Percentiles rank a stretch among this genome's conserved stretches.
Evolutionary conservation across 305 asterid genomes (phyloP).

Genomic region (Rubia tinctorum): DNA sequence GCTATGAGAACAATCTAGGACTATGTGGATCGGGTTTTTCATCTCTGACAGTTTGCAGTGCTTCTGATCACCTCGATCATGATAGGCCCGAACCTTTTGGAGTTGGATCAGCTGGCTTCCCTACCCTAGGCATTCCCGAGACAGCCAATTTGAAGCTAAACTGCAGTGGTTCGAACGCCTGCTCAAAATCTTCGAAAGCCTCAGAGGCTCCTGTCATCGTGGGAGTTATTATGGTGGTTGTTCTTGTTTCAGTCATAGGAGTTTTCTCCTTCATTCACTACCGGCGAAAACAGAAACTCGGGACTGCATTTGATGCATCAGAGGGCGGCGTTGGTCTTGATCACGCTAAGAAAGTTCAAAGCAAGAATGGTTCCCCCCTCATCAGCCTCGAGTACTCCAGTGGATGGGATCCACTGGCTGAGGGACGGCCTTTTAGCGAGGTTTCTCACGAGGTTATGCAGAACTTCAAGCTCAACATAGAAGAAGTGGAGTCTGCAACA

Average conservation of each 20-base stretch:
- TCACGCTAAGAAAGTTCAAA: slow-evolving; percentile 36
- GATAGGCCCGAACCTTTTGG: slow-evolving; percentile 43
- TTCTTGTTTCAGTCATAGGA: slow-evolving; percentile 43
- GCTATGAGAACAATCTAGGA: slow-evolving; percentile 64
- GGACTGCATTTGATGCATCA: slow-evolving; percentile 27
- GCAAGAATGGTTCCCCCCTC: slow-evolving; percentile 82
- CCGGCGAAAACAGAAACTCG: slow-evolving; percentile 56
- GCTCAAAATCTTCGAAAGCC: slow-evolving; percentile 51
- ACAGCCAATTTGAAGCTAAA: slow-evolving; percentile 71
- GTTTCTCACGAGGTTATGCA: slow-evolving; percentile 60
- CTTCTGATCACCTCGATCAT: slow-evolving; percentile 33
- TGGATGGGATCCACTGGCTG: slow-evolving; percentile 92
- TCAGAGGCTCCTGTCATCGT: slow-evolving; percentile 57
- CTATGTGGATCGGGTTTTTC: slow-evolving; percentile 74
- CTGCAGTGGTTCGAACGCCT: slow-evolving; percentile 45
- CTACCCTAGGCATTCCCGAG: slow-evolving; percentile 67
- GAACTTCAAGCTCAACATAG: slow-evolving; percentile 63
- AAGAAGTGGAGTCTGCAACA: slow-evolving; percentile 82
- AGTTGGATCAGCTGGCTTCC: slow-evolving; percentile 41
- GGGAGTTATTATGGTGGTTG: slow-evolving; percentile 44
- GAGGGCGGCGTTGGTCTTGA: slow-evolving; percentile 45
- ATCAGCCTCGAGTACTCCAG: slow-evolving; percentile 81
- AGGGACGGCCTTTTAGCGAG: slow-evolving; percentile 61
- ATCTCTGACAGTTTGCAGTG: slow-evolving; percentile 48
- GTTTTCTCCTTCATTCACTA: slow-evolving; percentile 38